phyloP scores from a whole-genome alignment of 306 rosid species.

The Pterocarpus santalinus region DNA sequence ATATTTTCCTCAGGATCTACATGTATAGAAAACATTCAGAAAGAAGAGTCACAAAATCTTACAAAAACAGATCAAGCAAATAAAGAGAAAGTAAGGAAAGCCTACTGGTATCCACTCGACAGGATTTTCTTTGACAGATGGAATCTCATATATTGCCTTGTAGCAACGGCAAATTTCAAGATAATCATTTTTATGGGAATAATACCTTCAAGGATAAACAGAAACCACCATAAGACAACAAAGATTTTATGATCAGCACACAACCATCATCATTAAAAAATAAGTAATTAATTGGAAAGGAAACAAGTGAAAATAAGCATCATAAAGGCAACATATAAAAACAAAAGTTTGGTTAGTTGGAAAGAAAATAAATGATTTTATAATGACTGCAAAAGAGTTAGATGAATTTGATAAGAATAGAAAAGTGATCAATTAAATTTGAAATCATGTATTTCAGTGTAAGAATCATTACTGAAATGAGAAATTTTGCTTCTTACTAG shows the following conservation, averaged over 20 bases:
- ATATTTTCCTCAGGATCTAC: constrained; percentile 84
- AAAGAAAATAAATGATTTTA: not conserved
- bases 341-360: not conserved
- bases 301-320: not conserved
- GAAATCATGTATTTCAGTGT: not conserved
- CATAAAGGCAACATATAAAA: not conserved
- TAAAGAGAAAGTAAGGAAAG: constrained; percentile 16
- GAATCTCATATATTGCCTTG: constrained; percentile 80
- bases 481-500: constrained; percentile 1
- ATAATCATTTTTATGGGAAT: constrained; percentile 74
- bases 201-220: constrained; percentile 60
- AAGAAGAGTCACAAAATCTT: constrained; percentile 3
- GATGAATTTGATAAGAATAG: not conserved
- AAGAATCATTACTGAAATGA: no score
- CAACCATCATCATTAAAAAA: not conserved
- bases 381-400: not conserved
- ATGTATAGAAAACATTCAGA: constrained; percentile 23
- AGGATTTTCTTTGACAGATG: constrained; percentile 76
- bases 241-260: constrained; percentile 14
- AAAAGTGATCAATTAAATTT: not conserved
- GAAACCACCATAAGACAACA: constrained; percentile 27
- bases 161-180: constrained; percentile 91
- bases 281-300: not conserved
- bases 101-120: constrained; percentile 73
- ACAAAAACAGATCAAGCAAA: constrained; percentile 13